phyloP scores from a whole-genome alignment of 169 alveolate species.

The Plasmodium reichenowi region DNA sequence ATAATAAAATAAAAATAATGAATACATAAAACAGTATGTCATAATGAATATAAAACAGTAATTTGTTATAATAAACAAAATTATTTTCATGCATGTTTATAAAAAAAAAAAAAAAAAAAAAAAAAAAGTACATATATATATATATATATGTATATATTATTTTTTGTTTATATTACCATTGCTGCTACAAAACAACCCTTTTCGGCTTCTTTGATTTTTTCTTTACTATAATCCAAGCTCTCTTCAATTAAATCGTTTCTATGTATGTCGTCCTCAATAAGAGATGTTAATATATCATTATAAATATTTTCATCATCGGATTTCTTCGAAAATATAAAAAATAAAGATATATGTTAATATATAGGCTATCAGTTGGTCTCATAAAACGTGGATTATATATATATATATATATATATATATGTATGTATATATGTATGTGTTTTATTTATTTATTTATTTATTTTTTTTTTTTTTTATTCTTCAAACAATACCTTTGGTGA shows the following conservation, averaged over 20 bases:
- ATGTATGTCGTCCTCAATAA: slow-evolving; percentile 57
- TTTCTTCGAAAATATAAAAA: slow-evolving; percentile 7
- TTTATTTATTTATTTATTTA: too few relatives aligned
- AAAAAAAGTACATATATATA: not conserved
- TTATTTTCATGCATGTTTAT: too few relatives aligned
- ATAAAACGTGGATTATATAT: slow-evolving; percentile 1
- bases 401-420: too few relatives aligned
- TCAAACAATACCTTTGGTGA: slow-evolving; percentile 3
- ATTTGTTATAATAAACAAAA: too few relatives aligned
- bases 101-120: not conserved
- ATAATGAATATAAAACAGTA: too few relatives aligned
- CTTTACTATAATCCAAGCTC: slow-evolving; percentile 49
- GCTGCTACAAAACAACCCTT: slow-evolving; percentile 69
- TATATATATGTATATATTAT: slow-evolving; percentile 6
- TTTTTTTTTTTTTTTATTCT: not conserved
- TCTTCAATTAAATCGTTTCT: slow-evolving; percentile 74
- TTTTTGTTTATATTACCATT: slow-evolving; percentile 31
- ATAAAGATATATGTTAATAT: not conserved
- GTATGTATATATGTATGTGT: too few relatives aligned
- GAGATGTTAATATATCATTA: slow-evolving; percentile 67
- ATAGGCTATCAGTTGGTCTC: too few relatives aligned
- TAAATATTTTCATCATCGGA: slow-evolving; percentile 52
- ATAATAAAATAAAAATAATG: not conserved
- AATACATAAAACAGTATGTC: too few relatives aligned
- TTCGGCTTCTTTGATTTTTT: slow-evolving; percentile 72